A percentile compares a stretch with the other conserved stretches of the same genome.
Evolutionary conservation across 108 stramenopile genomes (phyloP).

Genomic region (Nitzschia sp.): DNA sequence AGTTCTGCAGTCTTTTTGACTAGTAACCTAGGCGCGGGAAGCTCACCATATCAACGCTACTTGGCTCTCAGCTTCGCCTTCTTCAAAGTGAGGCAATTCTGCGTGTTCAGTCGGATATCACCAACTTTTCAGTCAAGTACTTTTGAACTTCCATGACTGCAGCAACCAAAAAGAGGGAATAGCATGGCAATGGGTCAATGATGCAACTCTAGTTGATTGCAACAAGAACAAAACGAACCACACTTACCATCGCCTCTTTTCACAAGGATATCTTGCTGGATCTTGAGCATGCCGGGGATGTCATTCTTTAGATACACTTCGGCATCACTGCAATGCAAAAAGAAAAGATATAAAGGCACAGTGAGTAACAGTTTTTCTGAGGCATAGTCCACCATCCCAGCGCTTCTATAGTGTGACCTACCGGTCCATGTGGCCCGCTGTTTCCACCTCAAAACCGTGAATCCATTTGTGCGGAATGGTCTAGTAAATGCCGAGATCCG

Average conservation of each 20-base stretch:
- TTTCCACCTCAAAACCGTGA: constrained; percentile 58
- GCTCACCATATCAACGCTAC: too few relatives aligned
- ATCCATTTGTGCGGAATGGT: constrained; percentile 46
- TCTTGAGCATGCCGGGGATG: constrained; percentile 6
- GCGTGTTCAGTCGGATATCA: constrained; percentile 2
- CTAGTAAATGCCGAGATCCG: not conserved
- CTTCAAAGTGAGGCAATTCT: too few relatives aligned
- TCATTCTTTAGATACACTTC: constrained; percentile 22
- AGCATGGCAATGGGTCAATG: not conserved
- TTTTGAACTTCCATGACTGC: constrained; percentile 25
- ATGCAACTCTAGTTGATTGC: not conserved
- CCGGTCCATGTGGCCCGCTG: constrained; percentile 48
- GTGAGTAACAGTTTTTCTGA: not conserved
- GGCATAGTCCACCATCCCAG: too few relatives aligned
- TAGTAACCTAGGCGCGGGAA: too few relatives aligned
- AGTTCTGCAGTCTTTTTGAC: too few relatives aligned
- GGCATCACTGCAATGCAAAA: constrained; percentile 19
- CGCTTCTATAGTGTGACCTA: not conserved
- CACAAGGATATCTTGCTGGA: constrained; percentile 26
- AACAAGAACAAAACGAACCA: not conserved
- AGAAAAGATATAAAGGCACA: not conserved
- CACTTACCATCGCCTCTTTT: constrained; percentile 12
- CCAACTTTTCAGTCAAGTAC: constrained; percentile 18
- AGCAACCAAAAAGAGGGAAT: not conserved
- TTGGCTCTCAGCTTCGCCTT: too few relatives aligned